Percentiles rank a stretch among this genome's conserved stretches.
Evolutionary conservation across 345 rosid genomes (phyloP).

Genomic region (Gossypium raimondii): DNA sequence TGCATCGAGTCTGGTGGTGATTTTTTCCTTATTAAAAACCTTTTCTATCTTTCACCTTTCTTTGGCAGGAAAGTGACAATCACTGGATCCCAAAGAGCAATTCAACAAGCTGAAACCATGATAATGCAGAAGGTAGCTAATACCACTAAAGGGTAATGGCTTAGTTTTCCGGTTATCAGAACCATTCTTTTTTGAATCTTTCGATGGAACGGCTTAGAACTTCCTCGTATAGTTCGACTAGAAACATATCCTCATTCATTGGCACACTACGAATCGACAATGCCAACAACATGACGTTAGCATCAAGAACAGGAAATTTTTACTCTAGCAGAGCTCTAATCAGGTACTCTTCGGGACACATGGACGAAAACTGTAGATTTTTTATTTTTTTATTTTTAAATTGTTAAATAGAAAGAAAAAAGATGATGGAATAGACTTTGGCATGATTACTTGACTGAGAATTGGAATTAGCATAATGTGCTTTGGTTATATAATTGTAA

Average conservation of each 20-base stretch:
- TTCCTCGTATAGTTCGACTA: constrained; percentile 6
- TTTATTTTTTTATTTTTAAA: background rate
- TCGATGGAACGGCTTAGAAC: constrained; percentile 9
- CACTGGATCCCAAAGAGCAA: constrained; percentile 86
- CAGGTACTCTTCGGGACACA: constrained; percentile 26
- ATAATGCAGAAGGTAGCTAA: constrained; percentile 88
- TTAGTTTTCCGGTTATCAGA: constrained; percentile 24
- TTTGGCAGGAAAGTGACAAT: constrained; percentile 87
- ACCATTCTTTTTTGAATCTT: constrained; percentile 18
- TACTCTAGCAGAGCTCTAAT: constrained; percentile 22
- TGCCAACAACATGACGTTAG: constrained; percentile 17
- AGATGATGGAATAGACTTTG: constrained; percentile 12
- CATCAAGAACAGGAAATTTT: constrained; percentile 15
- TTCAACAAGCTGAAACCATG: constrained; percentile 83
- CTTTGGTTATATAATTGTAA: constrained; percentile 30
- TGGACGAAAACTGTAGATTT: constrained; percentile 10
- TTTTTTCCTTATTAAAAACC: background rate
- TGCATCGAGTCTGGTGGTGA: background rate
- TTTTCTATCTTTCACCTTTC: constrained; percentile 1
- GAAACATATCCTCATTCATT: constrained; percentile 9
- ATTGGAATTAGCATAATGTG: constrained; percentile 20
- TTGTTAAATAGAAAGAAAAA: background rate
- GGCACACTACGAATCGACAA: constrained; percentile 16
- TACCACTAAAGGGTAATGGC: constrained; percentile 72
- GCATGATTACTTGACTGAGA: constrained; percentile 8